Conservation (phyloP, 2,329 filamentous ascomycete species). For the Ascochyta viciae-villosae region DNA sequence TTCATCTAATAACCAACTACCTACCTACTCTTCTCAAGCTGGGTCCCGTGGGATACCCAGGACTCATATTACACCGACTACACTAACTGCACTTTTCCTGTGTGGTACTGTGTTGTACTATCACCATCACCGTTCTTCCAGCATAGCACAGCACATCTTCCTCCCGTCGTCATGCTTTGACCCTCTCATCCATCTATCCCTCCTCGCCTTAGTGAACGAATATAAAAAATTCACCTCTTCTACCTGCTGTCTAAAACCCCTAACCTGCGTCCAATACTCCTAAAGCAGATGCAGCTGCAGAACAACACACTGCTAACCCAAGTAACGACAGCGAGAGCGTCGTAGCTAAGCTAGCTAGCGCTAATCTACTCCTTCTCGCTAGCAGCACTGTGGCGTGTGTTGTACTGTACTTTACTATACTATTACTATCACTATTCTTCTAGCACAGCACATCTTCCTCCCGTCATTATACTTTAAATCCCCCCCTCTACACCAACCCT, state of each 20-base stretch:
- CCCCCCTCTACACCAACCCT: slow-evolving; percentile 16
- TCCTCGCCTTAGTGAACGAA: too few species aligned
- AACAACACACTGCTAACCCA: slow-evolving; percentile 96
- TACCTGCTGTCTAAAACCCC: slow-evolving; percentile 50
- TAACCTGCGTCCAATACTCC: slow-evolving; percentile 87
- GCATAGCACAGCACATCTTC: too few species aligned
- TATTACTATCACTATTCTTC: too few species aligned
- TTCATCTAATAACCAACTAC: too few species aligned
- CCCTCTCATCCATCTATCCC: slow-evolving; percentile 17
- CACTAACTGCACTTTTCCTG: slow-evolving; percentile 14
- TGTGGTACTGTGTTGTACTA: neutral
- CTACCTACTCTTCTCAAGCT: too few species aligned
- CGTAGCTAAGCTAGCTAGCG: slow-evolving; percentile 55
- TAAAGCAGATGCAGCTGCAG: slow-evolving; percentile 94
- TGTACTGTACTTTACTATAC: too few species aligned
- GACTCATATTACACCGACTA: too few species aligned
- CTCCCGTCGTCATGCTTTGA: too few species aligned
- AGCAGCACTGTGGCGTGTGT: slow-evolving; percentile 29
- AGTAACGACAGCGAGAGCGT: slow-evolving; percentile 74
- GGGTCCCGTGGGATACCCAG: too few species aligned
- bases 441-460: too few species aligned
- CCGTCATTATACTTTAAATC: too few species aligned
- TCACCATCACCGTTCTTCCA: too few species aligned
- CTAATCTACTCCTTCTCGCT: neutral
- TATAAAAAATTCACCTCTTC: slow-evolving; percentile 5